Percentiles rank a stretch among this genome's conserved stretches.
Conservation (phyloP, 139 green algal species). For the Coelastrella sp. region DNA sequence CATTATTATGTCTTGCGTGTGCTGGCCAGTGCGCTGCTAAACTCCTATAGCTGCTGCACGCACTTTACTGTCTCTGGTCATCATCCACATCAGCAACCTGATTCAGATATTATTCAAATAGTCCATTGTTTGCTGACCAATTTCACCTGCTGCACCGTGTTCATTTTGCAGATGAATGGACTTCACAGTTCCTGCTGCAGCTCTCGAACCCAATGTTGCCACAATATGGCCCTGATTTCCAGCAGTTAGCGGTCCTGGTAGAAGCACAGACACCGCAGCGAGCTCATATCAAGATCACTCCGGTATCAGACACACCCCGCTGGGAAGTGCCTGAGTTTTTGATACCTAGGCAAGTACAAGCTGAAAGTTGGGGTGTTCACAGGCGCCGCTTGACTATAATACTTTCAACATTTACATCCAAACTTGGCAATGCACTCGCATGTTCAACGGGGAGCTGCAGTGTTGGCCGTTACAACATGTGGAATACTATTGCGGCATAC, state of each 20-base stretch:
- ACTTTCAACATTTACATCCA: too few species aligned
- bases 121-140: background rate
- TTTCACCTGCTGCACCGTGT: background rate
- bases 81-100: background rate
- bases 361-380: background rate
- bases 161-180: background rate
- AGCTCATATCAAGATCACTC: conserved; percentile 25
- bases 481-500: too few species aligned
- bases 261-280: conserved; percentile 7
- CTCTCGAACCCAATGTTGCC: conserved; percentile 24
- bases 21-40: too few species aligned
- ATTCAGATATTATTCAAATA: background rate
- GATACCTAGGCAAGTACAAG: conserved; percentile 13
- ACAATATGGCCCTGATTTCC: conserved; percentile 6
- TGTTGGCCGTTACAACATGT: too few species aligned
- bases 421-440: background rate
- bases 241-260: background rate
- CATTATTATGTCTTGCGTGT: too few species aligned
- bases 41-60: too few species aligned
- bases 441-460: too few species aligned
- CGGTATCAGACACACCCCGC: background rate
- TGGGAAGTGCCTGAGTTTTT: conserved; percentile 29
- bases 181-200: background rate
- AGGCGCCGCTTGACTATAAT: too few species aligned
- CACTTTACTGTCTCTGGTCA: too few species aligned